Conservation (phyloP, 331 rosid species). For the Malus hybrid region DNA sequence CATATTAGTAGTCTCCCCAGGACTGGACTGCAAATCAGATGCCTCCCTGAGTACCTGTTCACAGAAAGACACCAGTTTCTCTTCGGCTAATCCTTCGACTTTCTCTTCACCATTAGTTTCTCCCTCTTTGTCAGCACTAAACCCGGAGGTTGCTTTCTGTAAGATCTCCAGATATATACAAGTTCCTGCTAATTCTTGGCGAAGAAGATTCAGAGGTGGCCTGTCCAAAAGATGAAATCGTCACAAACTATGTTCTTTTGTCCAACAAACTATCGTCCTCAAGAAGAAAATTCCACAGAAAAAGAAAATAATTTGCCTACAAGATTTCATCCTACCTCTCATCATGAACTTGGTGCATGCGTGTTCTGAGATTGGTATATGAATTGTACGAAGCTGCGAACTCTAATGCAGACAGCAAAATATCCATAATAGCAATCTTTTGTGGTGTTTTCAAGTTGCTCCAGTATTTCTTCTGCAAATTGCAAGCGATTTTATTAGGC, state of each 20-base stretch:
- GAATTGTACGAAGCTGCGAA: constrained; percentile 94
- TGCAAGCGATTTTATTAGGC: constrained; percentile 5
- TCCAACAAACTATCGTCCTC: not conserved
- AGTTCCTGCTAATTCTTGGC: constrained; percentile 91
- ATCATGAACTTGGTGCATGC: constrained; percentile 78
- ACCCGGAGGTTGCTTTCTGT: constrained; percentile 71
- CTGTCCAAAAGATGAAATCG: constrained; percentile 43
- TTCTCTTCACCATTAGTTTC: constrained; percentile 40
- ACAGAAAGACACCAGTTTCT: constrained; percentile 80
- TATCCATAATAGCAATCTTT: constrained; percentile 74
- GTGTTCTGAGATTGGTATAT: constrained; percentile 69
- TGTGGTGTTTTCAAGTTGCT: constrained; percentile 59
- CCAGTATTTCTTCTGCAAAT: constrained; percentile 95
- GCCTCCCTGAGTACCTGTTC: constrained; percentile 93
- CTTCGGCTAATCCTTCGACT: constrained; percentile 78
- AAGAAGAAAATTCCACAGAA: constrained; percentile 6
- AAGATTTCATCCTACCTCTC: constrained; percentile 48
- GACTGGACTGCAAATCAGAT: constrained; percentile 80
- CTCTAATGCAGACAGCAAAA: constrained; percentile 72
- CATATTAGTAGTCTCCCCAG: constrained; percentile 74
- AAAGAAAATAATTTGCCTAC: not conserved
- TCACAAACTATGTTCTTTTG: constrained; percentile 7
- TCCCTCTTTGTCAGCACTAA: constrained; percentile 32
- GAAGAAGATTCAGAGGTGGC: constrained; percentile 95
- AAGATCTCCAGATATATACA: constrained; percentile 78